Base-by-base conservation (phyloP, 805 yeast species). In the Ogataea dorogensis region DNA sequence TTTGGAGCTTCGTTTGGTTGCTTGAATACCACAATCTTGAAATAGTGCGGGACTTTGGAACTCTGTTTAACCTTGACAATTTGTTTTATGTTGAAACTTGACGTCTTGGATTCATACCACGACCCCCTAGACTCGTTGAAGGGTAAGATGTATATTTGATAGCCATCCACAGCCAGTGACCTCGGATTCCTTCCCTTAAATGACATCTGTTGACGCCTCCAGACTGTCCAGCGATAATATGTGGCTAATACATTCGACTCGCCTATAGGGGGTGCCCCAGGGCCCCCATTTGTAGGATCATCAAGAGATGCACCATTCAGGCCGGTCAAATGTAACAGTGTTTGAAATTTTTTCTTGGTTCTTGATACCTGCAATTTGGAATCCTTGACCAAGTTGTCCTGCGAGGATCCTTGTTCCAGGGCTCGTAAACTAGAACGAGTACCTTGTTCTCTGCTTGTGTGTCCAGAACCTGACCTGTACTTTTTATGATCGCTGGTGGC, bases 151-250 rank as follows among this genome's bases (percentile, higher is more conserved):
- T 89, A 91, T 10, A 91, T 77, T 52, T 87, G 88, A 50, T 87
- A 95, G n/a, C 97, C 98, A 59, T 91, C 98, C 24, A 91, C 76
- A 1, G 93, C 88, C 20, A 91, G 67, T 1, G 88, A 76, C 50
- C 93, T 77, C 50, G 88, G 95, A 43, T 86, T 86, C 36, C 88
- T 72, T 39, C 78, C 79, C 40, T 84, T 76, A 46, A 91, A 79
- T 0, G 94, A 80, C 78, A 82, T 75, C 15, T 88, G 89, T 50
- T 89, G 91, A 42, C 93, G 76, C 51, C 97, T 71, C 85, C 87
- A 86, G 0, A 91, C 95, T 12, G 77, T 80, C 75, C 88, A 91
- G 51, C 84, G 84, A 54, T 81, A 81, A 54, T 87, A 87, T 4
- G 86, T 24, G 7, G 33, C 33, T 10, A 24, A n/a, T 3, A 19